phyloP scores from a whole-genome alignment of 257 asterid species.

The Lycium ferocissimum region DNA sequence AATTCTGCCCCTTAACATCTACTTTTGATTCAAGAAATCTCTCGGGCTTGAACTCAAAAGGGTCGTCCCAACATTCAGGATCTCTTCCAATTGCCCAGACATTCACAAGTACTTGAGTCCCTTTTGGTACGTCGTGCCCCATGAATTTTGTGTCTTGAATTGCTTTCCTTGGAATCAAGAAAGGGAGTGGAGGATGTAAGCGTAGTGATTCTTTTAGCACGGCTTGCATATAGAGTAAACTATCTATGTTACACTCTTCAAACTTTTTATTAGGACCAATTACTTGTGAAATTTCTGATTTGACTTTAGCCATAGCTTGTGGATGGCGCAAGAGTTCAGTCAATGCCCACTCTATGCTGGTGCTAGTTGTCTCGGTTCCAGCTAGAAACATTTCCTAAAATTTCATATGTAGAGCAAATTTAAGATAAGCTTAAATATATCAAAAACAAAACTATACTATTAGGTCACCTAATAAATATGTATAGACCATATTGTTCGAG shows the following conservation, averaged over 20 bases:
- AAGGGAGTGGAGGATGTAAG: conserved; percentile 56
- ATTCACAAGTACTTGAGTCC: conserved; percentile 43
- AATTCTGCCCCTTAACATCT: neutral
- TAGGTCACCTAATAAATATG: neutral
- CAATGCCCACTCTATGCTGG: conserved; percentile 56
- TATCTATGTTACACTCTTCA: conserved; percentile 47
- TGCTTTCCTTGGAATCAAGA: conserved; percentile 52
- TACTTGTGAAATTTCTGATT: conserved; percentile 46
- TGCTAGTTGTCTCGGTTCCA: conserved; percentile 55
- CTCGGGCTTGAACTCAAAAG: neutral
- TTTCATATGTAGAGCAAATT: neutral
- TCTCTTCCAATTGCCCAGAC: conserved; percentile 13
- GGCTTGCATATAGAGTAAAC: conserved; percentile 52
- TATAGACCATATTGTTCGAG: neutral
- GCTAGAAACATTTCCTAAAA: conserved; percentile 48
- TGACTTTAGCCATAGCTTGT: conserved; percentile 37
- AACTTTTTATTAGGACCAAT: conserved; percentile 43
- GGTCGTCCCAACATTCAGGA: neutral
- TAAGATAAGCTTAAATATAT: too few relatives aligned
- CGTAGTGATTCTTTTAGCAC: conserved; percentile 61
- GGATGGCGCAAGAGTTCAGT: conserved; percentile 54
- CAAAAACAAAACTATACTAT: neutral
- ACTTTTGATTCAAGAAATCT: conserved; percentile 8
- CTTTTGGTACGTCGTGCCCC: conserved; percentile 48
- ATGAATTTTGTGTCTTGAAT: conserved; percentile 43